phyloP scores from a whole-genome alignment of 768 basidiomycete genomes.

The Chalciporus pseudorubinellus region DNA sequence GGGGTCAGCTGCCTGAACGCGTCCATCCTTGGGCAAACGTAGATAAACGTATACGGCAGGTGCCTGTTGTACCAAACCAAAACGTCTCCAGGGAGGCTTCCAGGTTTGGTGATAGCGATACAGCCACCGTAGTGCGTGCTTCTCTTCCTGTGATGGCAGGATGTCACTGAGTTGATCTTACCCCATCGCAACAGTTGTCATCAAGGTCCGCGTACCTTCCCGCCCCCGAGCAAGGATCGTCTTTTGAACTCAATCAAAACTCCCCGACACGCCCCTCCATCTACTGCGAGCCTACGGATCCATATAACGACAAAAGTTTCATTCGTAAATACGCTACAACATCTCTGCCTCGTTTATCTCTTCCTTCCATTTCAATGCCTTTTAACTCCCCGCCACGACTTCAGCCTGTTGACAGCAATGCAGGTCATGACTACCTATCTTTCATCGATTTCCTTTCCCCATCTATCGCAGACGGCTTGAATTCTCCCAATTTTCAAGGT shows the following conservation, averaged over 20 bases:
- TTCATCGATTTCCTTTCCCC: constrained; percentile 47
- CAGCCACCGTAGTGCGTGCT: constrained; percentile 21
- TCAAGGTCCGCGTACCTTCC: constrained; percentile 10
- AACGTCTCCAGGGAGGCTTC: constrained; percentile 10
- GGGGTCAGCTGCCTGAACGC: not conserved
- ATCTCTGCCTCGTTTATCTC: constrained; percentile 29
- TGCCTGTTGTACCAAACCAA: constrained; percentile 1
- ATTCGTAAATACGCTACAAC: constrained; percentile 38
- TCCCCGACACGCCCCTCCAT: constrained; percentile 26
- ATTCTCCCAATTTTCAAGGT: constrained; percentile 3
- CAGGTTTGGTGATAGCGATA: constrained; percentile 21
- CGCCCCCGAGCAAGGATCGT: not conserved
- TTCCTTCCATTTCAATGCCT: constrained; percentile 21
- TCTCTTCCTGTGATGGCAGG: not conserved
- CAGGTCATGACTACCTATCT: constrained; percentile 40
- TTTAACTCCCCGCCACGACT: constrained; percentile 14
- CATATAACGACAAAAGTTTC: constrained; percentile 35
- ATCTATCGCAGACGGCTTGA: constrained; percentile 17
- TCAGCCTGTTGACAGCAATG: constrained; percentile 16
- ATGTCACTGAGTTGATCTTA: constrained; percentile 7
- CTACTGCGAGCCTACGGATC: constrained; percentile 30
- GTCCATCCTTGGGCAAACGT: not conserved
- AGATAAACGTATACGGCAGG: constrained; percentile 21
- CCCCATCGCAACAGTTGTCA: constrained; percentile 18
- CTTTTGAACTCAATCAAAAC: constrained; percentile 2